Conservation (phyloP, 2,329 filamentous ascomycete species). For the Cladosporium sp. region DNA sequence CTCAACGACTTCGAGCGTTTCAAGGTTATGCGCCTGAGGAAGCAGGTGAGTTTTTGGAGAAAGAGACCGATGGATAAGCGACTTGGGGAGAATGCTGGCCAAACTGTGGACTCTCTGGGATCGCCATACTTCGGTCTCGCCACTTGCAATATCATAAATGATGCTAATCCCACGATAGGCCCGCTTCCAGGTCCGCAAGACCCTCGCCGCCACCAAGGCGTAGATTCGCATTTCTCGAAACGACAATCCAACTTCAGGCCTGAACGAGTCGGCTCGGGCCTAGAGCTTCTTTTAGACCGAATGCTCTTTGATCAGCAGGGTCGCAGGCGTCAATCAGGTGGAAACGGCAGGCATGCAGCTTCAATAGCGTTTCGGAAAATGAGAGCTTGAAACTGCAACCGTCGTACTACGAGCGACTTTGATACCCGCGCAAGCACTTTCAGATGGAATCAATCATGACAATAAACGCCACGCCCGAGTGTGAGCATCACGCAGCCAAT, state of each 20-base stretch:
- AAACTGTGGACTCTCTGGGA: too few species aligned
- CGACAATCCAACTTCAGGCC: conserved; percentile 10
- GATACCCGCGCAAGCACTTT: conserved; percentile 10
- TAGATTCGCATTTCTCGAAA: conserved; percentile 10
- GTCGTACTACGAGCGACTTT: conserved; percentile 11
- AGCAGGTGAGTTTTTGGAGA: conserved; percentile 75
- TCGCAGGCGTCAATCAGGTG: conserved; percentile 13
- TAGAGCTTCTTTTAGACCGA: conserved; percentile 12
- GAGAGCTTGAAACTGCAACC: conserved; percentile 13
- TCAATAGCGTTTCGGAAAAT: conserved; percentile 13
- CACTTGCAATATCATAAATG: too few species aligned
- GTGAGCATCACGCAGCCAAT: too few species aligned
- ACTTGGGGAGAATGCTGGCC: too few species aligned
- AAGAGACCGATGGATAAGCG: too few species aligned
- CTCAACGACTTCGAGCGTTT: conserved; percentile 99
- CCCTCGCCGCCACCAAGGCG: conserved; percentile 82
- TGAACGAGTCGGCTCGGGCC: conserved; percentile 11
- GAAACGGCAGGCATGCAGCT: conserved; percentile 12
- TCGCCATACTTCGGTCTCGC: too few species aligned
- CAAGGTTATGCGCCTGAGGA: conserved; percentile 99
- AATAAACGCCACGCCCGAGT: too few species aligned
- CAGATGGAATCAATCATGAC: neutral
- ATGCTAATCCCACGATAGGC: conserved; percentile 41
- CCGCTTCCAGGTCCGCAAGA: conserved; percentile 96
- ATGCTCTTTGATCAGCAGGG: conserved; percentile 11